Evolutionary conservation across 2,329 filamentous ascomycete genomes (phyloP).

Genomic region (Ophiostoma quercus): DNA sequence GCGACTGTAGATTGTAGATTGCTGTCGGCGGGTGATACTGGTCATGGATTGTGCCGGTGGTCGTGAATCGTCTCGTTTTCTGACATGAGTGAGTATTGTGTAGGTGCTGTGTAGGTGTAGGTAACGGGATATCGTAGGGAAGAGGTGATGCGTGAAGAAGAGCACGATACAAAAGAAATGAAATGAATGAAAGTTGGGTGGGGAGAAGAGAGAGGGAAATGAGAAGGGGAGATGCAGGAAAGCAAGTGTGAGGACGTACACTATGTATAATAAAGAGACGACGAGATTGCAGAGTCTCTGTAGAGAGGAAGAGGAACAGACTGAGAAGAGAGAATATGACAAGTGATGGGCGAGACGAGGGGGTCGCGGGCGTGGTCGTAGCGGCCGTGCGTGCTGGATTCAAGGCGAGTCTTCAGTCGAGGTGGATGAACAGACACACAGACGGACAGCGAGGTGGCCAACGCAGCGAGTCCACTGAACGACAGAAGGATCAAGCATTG

Average conservation of each 20-base stretch:
- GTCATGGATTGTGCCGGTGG: neutral
- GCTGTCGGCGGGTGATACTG: neutral
- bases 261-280: slow-evolving; percentile 19
- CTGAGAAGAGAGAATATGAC: neutral
- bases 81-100: neutral
- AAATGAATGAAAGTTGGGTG: slow-evolving; percentile 6
- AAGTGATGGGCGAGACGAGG: slow-evolving; percentile 10
- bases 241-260: slow-evolving; percentile 10
- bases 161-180: neutral
- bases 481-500: slow-evolving; percentile 7
- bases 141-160: neutral
- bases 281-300: neutral
- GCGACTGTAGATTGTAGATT: neutral
- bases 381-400: neutral
- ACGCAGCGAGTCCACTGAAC: slow-evolving; percentile 5
- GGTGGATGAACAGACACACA: neutral
- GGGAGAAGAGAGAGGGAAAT: slow-evolving; percentile 13
- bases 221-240: slow-evolving; percentile 12
- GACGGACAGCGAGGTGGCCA: neutral
- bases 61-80: neutral
- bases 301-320: neutral
- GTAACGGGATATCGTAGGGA: neutral
- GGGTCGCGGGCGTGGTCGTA: slow-evolving; percentile 7
- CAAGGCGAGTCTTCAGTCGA: neutral
- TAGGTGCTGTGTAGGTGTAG: neutral